Evolutionary conservation across 176 grass and related monocot genomes (phyloP).

Genomic region (Aegilops bicornis): DNA sequence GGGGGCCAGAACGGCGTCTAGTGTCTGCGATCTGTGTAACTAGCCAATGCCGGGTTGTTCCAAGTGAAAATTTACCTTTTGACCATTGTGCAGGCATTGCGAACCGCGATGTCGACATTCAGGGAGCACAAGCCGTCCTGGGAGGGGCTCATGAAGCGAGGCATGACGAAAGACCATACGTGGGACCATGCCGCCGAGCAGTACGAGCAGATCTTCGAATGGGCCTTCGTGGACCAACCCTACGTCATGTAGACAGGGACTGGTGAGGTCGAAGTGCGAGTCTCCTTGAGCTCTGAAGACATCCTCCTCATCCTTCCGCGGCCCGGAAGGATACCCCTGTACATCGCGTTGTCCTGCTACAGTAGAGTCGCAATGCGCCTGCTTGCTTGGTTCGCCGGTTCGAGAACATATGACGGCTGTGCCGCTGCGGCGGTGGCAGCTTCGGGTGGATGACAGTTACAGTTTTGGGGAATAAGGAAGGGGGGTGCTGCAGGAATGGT

Average conservation of each 20-base stretch:
- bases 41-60: neutral
- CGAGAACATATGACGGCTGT: neutral
- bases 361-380: neutral
- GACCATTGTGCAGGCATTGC: conserved; percentile 50
- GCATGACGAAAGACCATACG: conserved; percentile 81
- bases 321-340: conserved; percentile 19
- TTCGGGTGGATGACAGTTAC: conserved; percentile 4
- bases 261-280: neutral
- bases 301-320: neutral
- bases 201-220: conserved; percentile 89
- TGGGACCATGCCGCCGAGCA: conserved; percentile 78
- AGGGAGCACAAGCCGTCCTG: conserved; percentile 79
- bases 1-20: neutral
- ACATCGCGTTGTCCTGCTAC: conserved; percentile 23
- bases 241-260: conserved; percentile 50
- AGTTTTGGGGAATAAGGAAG: conserved; percentile 30
- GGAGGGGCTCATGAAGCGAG: conserved; percentile 91
- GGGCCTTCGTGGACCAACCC: conserved; percentile 77
- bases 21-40: neutral
- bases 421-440: neutral
- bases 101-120: conserved; percentile 55
- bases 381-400: conserved; percentile 14
- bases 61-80: neutral
- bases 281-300: neutral
- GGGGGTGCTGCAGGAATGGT: conserved; percentile 3